A percentile compares a stretch with the other conserved stretches of the same genome.
phyloP scores from a whole-genome alignment of 2,329 filamentous ascomycete species.

The Neofusicoccum umdonicola region DNA sequence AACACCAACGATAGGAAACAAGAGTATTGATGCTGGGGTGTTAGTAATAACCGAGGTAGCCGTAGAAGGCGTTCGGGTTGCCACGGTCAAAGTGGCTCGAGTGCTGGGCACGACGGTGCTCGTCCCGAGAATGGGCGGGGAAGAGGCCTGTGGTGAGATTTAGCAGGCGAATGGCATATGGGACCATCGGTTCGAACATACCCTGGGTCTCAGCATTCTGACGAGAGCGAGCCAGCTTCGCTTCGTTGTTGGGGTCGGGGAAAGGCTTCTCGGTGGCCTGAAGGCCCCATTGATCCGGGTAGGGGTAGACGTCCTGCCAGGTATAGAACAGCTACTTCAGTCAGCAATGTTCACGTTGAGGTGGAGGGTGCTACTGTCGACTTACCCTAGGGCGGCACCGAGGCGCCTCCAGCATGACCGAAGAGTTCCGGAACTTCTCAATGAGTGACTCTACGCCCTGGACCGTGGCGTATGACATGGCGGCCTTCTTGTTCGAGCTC shows the following conservation, averaged over 20 bases:
- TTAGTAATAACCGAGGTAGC: not conserved
- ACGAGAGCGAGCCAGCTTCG: conserved; percentile 82
- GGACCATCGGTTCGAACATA: not conserved
- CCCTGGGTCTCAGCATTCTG: conserved; percentile 62
- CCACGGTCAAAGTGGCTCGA: conserved; percentile 13
- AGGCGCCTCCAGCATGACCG: conserved; percentile 83
- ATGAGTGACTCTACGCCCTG: conserved; percentile 89
- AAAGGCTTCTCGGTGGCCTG: conserved; percentile 71
- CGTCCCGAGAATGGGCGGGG: conserved; percentile 4
- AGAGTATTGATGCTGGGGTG: not conserved
- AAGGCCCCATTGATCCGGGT: conserved; percentile 28
- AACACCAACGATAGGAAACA: conserved; percentile 7
- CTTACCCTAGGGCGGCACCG: conserved; percentile 80
- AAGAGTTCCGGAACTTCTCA: conserved; percentile 95
- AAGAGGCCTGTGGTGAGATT: conserved; percentile 2
- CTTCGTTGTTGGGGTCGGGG: conserved; percentile 75
- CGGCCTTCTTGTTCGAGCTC: conserved; percentile 74
- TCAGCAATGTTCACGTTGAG: conserved; percentile 4
- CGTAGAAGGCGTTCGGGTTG: conserved; percentile 1
- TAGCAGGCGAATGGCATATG: not conserved
- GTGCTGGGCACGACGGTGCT: conserved; percentile 5
- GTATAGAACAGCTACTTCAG: conserved; percentile 48
- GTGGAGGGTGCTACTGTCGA: conserved; percentile 5
- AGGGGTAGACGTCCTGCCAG: conserved; percentile 41
- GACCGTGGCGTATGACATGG: conserved; percentile 95